Evolutionary conservation across 2,329 filamentous ascomycete genomes (phyloP).

Genomic region (Trichoderma polysporum): DNA sequence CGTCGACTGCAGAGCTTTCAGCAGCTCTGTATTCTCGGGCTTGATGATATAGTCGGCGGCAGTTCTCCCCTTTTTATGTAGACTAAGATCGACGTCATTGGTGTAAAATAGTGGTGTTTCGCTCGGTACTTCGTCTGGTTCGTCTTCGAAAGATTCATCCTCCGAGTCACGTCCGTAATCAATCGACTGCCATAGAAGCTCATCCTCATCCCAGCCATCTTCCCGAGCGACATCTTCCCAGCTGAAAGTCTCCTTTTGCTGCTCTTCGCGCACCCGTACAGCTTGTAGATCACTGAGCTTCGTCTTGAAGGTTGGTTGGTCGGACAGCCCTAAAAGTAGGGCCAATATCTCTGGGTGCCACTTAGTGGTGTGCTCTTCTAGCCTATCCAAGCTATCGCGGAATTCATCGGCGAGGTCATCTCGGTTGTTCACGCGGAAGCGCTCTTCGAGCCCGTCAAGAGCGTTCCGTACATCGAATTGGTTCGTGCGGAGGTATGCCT

Average conservation of each 20-base stretch:
- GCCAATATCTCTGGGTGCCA: slow-evolving; percentile 80
- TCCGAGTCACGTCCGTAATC: slow-evolving; percentile 68
- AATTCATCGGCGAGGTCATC: slow-evolving; percentile 78
- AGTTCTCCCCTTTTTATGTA: slow-evolving; percentile 24
- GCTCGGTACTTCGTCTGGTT: slow-evolving; percentile 41
- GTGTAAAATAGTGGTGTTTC: slow-evolving; percentile 34
- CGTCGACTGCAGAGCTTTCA: slow-evolving; percentile 33
- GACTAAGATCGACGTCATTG: slow-evolving; percentile 26
- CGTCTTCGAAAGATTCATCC: slow-evolving; percentile 40
- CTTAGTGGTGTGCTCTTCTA: slow-evolving; percentile 54
- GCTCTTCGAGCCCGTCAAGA: slow-evolving; percentile 76
- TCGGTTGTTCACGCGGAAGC: slow-evolving; percentile 76
- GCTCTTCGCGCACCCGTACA: slow-evolving; percentile 44
- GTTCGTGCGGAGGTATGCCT: slow-evolving; percentile 65
- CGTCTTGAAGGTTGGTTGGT: slow-evolving; percentile 72
- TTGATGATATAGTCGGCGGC: slow-evolving; percentile 38
- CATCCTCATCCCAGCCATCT: slow-evolving; percentile 68
- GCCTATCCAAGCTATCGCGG: slow-evolving; percentile 54
- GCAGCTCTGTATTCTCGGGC: slow-evolving; percentile 34
- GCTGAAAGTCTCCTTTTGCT: slow-evolving; percentile 53
- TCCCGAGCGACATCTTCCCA: slow-evolving; percentile 80
- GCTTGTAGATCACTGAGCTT: slow-evolving; percentile 62
- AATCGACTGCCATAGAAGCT: slow-evolving; percentile 68
- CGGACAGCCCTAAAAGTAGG: slow-evolving; percentile 76
- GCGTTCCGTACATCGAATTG: slow-evolving; percentile 69